These are phyloP conservation scores for Elymus sibiricus DNA, from an alignment of 176 grass and related monocot genomes.

Conservation along the genomic window DNA sequence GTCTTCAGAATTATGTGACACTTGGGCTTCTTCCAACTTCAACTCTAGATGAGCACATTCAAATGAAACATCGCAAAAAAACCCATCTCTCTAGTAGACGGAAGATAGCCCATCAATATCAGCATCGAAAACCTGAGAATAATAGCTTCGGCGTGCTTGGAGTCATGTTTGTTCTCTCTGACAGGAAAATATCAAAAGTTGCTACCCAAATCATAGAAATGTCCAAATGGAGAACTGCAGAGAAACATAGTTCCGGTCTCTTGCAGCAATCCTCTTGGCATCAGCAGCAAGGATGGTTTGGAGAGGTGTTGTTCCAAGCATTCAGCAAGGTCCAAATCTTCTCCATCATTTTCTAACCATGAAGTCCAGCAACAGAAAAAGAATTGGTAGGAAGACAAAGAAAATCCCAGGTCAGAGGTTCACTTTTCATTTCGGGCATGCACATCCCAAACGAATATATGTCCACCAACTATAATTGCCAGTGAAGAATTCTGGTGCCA, in stretches of 20 bases:
- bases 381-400: slow-evolving; percentile 36
- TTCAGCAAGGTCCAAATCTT: background rate
- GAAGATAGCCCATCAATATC: slow-evolving; percentile 47
- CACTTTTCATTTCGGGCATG: slow-evolving; percentile 49
- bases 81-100: slow-evolving; percentile 73
- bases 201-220: slow-evolving; percentile 2
- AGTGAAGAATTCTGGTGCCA: no score
- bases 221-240: slow-evolving; percentile 24
- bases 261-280: slow-evolving; percentile 35
- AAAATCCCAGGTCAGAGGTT: slow-evolving; percentile 31
- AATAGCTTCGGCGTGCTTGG: slow-evolving; percentile 21
- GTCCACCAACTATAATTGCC: no score
- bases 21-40: slow-evolving; percentile 38
- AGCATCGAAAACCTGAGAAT: slow-evolving; percentile 30
- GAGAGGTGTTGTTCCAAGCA: slow-evolving; percentile 45
- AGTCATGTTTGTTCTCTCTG: slow-evolving; percentile 72
- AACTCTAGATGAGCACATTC: slow-evolving; percentile 44
- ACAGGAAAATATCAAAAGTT: slow-evolving; percentile 34
- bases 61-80: slow-evolving; percentile 77
- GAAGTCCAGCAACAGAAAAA: background rate
- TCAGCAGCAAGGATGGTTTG: slow-evolving; percentile 57
- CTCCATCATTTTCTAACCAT: no score
- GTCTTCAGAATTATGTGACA: slow-evolving; percentile 47
- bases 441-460: background rate
- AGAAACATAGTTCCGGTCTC: slow-evolving; percentile 23